These are phyloP conservation scores for Schizothecium vesticola DNA, from an alignment of 495 filamentous ascomycete species.

Conservation along the genomic window DNA sequence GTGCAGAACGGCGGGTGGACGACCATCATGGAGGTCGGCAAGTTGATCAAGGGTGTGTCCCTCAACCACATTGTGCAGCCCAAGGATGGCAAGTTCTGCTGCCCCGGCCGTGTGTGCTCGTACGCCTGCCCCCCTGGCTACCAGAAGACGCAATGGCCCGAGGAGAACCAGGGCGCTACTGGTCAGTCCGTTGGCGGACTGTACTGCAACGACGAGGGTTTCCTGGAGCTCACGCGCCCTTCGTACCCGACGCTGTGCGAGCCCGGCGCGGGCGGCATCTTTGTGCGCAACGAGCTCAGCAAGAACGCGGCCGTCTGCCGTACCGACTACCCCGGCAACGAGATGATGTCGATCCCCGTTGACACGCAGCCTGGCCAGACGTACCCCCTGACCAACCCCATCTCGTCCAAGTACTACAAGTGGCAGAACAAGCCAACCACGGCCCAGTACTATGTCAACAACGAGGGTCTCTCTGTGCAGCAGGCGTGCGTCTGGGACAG, in stretches of 20 bases:
- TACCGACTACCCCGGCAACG: slow-evolving; percentile 91
- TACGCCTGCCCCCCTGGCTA: slow-evolving; percentile 91
- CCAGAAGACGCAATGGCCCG: slow-evolving; percentile 90
- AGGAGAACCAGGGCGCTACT: slow-evolving; percentile 62
- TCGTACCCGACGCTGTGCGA: slow-evolving; percentile 67
- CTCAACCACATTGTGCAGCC: slow-evolving; percentile 57
- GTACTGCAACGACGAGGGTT: slow-evolving; percentile 67
- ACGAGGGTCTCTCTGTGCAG: slow-evolving; percentile 56
- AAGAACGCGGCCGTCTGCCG: slow-evolving; percentile 73
- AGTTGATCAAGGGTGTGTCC: slow-evolving; percentile 30
- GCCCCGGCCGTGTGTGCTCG: slow-evolving; percentile 69
- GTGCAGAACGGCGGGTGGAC: slow-evolving; percentile 68
- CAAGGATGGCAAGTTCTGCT: slow-evolving; percentile 56
- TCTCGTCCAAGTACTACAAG: slow-evolving; percentile 63
- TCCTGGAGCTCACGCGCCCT: slow-evolving; percentile 71
- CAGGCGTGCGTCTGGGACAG: slow-evolving; percentile 78
- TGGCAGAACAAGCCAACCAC: slow-evolving; percentile 72
- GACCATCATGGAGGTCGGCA: slow-evolving; percentile 62
- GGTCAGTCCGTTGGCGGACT: slow-evolving; percentile 88
- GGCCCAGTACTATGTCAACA: slow-evolving; percentile 97
- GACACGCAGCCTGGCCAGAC: slow-evolving; percentile 50
- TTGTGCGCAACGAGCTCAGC: slow-evolving; percentile 65
- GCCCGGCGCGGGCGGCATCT: slow-evolving; percentile 61
- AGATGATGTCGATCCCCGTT: slow-evolving; percentile 77
- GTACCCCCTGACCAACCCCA: slow-evolving; percentile 66